Base-by-base conservation (phyloP, 2,329 filamentous ascomycete species). In the Cucurbitaria berberidis region DNA sequence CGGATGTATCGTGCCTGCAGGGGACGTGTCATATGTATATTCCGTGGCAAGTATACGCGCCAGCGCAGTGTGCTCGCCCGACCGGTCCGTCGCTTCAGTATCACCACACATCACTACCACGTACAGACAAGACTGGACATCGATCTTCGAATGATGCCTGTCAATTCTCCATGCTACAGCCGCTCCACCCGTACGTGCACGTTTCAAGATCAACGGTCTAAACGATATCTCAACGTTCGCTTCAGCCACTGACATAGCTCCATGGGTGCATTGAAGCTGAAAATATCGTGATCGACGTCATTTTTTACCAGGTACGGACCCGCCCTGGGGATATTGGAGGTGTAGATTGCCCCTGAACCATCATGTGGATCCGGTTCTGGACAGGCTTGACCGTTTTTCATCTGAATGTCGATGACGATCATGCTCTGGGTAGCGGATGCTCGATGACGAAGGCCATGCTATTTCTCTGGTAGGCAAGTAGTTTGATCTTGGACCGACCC, bases 211-310 rank as follows among this genome's bases (percentile, higher is more conserved):
- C 52, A 61, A 51, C 61, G 49, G 52, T 53, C 55, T 56, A 63
- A 68, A 62, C 56, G 50, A 57, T 50, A 9, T 46, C 41, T 55
- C 54, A 51, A 55, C 46, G 11, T 26, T 50, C 30, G 32, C 27
- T 43, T 43, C 49, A 51, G 35, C 66, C 64, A 69, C 45, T 67
- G 50, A 59, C 21, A 45, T 29, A 39, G 48, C 45, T 48, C 52
- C 54, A 48, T 51, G 41, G 51, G 54, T 22, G 57, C 58, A 62
- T 64, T 56, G 51, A 57, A 66, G 56, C 63, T 67, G 60, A 66
- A n/a, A 63, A 59, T 62, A 56, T 64, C 27, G 51, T 15, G 66
- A 72, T 71, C 69, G 62, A 67, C 69, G 64, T 68, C 62, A 69
- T 49, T 39, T 30, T 35, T 39, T 34, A 22, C 48, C 45, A 45